A percentile compares a stretch with the other conserved stretches of the same genome.
These are phyloP conservation scores for Scheffersomyces ergatensis DNA, from an alignment of 805 yeast species.

Conservation along the genomic window DNA sequence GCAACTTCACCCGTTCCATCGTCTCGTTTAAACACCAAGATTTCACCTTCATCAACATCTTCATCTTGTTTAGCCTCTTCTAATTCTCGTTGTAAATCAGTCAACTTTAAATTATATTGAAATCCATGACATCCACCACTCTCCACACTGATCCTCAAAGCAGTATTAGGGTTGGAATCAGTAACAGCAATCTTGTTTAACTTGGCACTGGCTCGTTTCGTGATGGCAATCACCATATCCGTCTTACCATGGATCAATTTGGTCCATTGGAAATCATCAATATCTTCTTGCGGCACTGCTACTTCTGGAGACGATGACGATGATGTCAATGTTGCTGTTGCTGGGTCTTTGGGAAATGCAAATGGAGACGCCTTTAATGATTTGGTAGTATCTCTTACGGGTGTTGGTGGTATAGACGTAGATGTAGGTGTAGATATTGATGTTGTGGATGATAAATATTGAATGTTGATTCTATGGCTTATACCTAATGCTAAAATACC, in stretches of 20 bases:
- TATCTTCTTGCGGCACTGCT: conserved; percentile 18
- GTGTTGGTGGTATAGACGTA: no score
- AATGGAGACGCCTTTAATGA: conserved; percentile 27
- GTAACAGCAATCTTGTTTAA: conserved; percentile 48
- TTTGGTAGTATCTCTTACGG: conserved; percentile 7
- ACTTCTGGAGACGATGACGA: not conserved
- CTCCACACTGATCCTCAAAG: conserved; percentile 74
- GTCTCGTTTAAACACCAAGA: conserved; percentile 61
- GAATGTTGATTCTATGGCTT: no score
- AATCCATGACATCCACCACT: conserved; percentile 99
- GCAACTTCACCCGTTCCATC: conserved; percentile 33
- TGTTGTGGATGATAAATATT: not conserved
- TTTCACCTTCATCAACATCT: conserved; percentile 12
- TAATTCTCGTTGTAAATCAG: conserved; percentile 38
- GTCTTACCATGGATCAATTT: conserved; percentile 34
- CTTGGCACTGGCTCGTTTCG: conserved; percentile 49
- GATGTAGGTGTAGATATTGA: conserved; percentile 5
- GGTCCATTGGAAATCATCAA: conserved; percentile 31
- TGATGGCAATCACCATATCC: conserved; percentile 42
- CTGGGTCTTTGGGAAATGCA: conserved; percentile 22
- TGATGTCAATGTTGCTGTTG: conserved; percentile 5
- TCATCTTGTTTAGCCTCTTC: conserved; percentile 21
- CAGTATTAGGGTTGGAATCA: conserved; percentile 59
- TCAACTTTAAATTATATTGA: conserved; percentile 76
- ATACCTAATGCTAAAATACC: no score